Evolutionary conservation across 176 grass and related monocot genomes (phyloP), one percentile per base, ranked within the genome.

Genomic region (Metroxylon sagu): DNA sequence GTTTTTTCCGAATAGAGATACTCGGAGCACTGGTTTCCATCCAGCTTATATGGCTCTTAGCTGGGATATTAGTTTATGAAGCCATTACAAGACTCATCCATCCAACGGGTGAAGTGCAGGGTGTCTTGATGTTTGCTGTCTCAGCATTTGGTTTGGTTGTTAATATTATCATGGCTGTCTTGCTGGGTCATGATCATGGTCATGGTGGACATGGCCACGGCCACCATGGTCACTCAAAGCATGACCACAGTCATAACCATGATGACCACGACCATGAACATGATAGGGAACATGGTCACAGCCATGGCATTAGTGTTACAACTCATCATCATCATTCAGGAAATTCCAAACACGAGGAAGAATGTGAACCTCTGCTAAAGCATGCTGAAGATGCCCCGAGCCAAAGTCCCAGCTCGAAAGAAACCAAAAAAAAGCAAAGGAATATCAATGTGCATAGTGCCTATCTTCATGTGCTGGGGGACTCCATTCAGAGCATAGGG

Each of bases 401-500:
- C 29, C 29, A 5, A 30, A 30, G 29, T 30, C 29, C 4, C 29
- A 30, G 5, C 29, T 30, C 5, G 29, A 30, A 30, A 30, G 29
- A 30, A 5, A 30, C 29, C 29, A 30, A 73, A 53, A 19, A 60
- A 16, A 67, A 67, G 70, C 28, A 66, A 29, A 73, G 77, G 25
- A 73, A 80, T 25, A 74, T 80, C 25, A 80, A 80, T 50, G 77
- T 80, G 50, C 77, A 68, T 5, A 80, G 77, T 21, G 77, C 77
- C 16, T 80, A 80, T 26, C 55, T 80, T 48, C 77, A 80, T 0
- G 77, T 74, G 28, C 62, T 80, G 16, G 77, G 77, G 0, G 70
- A 80, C 50, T 67, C 70, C 23, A 18, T 80, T 30, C 77, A 73
- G 52, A 74, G 77, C 26, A 49, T 73, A 26, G 77, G 77, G 23